Base-by-base conservation (phyloP, 192 early-diverging fungal genomes). In the Entomortierella lignicola region DNA sequence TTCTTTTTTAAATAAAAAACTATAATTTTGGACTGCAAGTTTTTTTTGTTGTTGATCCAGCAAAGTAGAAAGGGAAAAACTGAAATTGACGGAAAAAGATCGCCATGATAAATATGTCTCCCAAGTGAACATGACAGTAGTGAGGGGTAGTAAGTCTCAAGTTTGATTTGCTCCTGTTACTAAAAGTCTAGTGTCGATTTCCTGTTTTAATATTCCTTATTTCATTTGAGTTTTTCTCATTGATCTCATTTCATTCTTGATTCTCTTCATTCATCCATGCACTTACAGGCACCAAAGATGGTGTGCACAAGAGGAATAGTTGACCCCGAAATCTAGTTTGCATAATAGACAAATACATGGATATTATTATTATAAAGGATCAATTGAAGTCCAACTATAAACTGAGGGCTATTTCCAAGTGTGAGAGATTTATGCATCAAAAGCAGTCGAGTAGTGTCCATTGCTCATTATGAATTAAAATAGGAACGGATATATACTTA, bases 281-380 rank as follows among this genome's bases (percentile, higher is more conserved):
- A 15, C 72, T 77, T 68, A 77, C 72, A 77, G 21, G 53, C 72
- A 21, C 72, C 72, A 68, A 77, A 77, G 18, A 77, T 58, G 31
- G 72, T 77, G 32, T 77, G 72, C 11, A 34, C 66, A 37, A 62
- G 60, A 17, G 72, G 72, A 34, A 77, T 44, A 37, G 60, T 31
- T 8, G 72, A 68, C 66, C 72, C 72, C 30, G 72, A 66, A 68
- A 77, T 77, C 72, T 77, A 54, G n/a, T 26, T 53, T 1, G 10
- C 29, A 8, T 54, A n/a, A 20, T 7, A 60, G 18, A 15, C 34
- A 4, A 37, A 4, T 7, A 10, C 34, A 37, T 7, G 10, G 34
- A 37, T 4, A 37, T 37, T 7, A 10, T 30, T n/a, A n/a, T n/a
- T n/a, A n/a, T n/a, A n/a, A n/a, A n/a, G 23, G 53, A 10, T 37